Conservation (phyloP, 148 eudicot species). For the Pouteria glomerata region DNA sequence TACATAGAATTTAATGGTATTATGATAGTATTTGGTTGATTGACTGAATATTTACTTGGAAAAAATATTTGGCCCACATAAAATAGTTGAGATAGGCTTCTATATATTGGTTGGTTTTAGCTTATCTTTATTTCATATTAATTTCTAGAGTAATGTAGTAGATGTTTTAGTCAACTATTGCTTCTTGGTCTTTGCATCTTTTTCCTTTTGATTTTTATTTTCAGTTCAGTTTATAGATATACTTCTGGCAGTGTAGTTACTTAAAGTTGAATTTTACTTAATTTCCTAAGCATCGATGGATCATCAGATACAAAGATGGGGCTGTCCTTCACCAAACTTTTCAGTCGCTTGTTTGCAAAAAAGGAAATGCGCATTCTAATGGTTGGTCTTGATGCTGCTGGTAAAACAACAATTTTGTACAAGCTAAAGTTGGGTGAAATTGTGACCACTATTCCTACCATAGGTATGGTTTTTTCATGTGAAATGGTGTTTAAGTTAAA, state of each 20-base stretch:
- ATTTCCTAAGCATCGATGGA: neutral
- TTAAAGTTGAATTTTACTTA: neutral
- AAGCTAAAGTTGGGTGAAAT: slow-evolving; percentile 5
- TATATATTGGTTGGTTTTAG: too few species aligned
- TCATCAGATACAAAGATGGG: slow-evolving; percentile 13
- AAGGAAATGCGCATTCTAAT: too few species aligned
- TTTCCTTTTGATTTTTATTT: neutral
- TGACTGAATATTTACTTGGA: too few species aligned
- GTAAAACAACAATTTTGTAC: too few species aligned
- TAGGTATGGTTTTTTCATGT: slow-evolving; percentile 8
- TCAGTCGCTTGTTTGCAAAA: slow-evolving; percentile 14
- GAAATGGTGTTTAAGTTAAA: too few species aligned
- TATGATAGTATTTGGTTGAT: too few species aligned
- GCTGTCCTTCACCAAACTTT: slow-evolving; percentile 18
- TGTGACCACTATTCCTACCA: too few species aligned
- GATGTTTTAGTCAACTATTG: neutral
- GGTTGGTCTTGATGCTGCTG: slow-evolving; percentile 15
- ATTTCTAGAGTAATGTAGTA: too few species aligned
- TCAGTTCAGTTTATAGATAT: neutral
- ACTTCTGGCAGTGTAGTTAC: neutral
- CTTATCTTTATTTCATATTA: neutral
- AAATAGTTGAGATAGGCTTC: too few species aligned
- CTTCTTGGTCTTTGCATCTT: neutral
- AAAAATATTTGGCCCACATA: too few species aligned
- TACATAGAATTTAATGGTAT: too few species aligned